These are phyloP conservation scores for Fusarium paranaense DNA, from an alignment of 2,329 filamentous ascomycete genomes.

Conservation along the genomic window DNA sequence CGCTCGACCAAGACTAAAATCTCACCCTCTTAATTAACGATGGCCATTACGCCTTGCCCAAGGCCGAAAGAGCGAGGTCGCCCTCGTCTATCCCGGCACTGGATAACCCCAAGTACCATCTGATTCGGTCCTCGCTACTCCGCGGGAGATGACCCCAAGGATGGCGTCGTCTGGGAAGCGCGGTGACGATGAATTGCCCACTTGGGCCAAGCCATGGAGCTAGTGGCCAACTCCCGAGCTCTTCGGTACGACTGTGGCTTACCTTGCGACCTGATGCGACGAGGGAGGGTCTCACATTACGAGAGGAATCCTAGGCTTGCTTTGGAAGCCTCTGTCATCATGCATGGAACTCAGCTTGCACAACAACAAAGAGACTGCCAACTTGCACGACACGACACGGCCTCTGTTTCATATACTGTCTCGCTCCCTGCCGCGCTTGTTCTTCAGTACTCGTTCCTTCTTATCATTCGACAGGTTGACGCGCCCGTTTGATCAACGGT, in stretches of 20 bases:
- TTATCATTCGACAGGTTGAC: conserved; percentile 1
- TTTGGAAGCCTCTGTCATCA: conserved; percentile 4
- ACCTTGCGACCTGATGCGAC: not conserved
- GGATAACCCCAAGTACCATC: not conserved
- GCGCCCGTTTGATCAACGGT: not conserved
- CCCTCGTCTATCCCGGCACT: not conserved
- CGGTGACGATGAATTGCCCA: not conserved
- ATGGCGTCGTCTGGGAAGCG: not conserved
- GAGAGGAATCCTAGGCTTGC: not conserved
- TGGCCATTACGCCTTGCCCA: not conserved
- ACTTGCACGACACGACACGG: not conserved
- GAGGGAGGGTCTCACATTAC: not conserved
- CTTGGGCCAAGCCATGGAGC: not conserved
- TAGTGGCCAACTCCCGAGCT: conserved; percentile 6
- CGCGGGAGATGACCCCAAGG: not conserved
- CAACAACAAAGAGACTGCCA: not conserved
- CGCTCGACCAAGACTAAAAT: not conserved
- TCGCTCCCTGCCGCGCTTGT: not conserved
- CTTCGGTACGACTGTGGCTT: conserved; percentile 5
- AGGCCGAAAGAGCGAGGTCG: not conserved
- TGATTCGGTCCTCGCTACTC: not conserved
- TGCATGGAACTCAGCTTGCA: not conserved
- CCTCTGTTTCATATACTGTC: not conserved
- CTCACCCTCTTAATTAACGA: not conserved
- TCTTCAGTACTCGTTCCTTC: conserved; percentile 5